Evolutionary conservation across 768 basidiomycete species (phyloP).

Genomic region (Gloeophyllum trabeum): DNA sequence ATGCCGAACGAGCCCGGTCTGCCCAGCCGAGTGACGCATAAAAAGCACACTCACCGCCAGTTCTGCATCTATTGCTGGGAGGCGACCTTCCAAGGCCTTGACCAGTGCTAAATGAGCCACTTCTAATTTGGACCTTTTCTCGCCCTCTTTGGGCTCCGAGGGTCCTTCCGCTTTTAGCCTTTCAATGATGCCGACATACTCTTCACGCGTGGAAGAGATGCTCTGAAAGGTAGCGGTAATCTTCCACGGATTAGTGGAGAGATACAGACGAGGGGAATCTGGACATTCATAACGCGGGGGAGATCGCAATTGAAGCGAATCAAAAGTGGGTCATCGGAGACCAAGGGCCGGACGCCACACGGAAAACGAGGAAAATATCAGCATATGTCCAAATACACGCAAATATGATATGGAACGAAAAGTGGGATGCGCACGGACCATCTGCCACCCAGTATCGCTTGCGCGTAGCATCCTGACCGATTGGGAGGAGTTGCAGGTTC

Average conservation of each 20-base stretch:
- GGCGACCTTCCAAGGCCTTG: conserved; percentile 46
- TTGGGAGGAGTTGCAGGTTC: conserved; percentile 50
- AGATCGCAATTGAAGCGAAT: not conserved
- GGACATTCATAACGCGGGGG: not conserved
- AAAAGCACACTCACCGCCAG: conserved; percentile 42
- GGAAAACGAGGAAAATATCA: conserved; percentile 9
- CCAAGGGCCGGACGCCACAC: not conserved
- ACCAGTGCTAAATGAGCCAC: conserved; percentile 51
- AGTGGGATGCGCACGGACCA: conserved; percentile 57
- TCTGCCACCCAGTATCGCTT: conserved; percentile 83
- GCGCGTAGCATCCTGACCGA: conserved; percentile 68
- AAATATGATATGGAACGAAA: conserved; percentile 36
- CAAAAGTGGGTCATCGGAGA: not conserved
- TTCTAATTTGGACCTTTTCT: conserved; percentile 47
- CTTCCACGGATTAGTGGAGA: conserved; percentile 88
- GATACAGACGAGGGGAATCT: conserved; percentile 82
- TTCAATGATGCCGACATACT: conserved; percentile 58
- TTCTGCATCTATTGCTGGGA: conserved; percentile 60
- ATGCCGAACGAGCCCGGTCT: not conserved
- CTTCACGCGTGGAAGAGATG: conserved; percentile 58
- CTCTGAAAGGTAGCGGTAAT: conserved; percentile 67
- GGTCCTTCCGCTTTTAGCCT: conserved; percentile 43
- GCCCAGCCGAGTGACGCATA: conserved; percentile 1
- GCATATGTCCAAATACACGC: conserved; percentile 49
- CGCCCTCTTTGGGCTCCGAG: conserved; percentile 28